Base-by-base conservation (phyloP, 441 rosid genomes). In the Theobroma grandiflorum region DNA sequence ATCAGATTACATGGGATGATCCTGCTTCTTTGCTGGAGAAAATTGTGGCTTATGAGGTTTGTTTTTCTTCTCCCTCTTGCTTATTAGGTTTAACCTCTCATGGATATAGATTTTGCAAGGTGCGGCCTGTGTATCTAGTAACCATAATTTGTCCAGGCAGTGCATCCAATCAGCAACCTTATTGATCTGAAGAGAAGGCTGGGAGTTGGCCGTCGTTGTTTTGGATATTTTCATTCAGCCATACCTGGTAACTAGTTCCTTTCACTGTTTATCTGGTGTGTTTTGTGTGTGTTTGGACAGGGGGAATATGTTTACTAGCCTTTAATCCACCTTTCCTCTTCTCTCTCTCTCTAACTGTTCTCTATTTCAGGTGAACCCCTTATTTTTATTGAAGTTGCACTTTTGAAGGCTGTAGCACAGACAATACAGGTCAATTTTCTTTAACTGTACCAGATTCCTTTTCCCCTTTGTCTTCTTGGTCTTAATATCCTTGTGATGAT, bases 331-430 rank as follows among this genome's bases (percentile, higher is more conserved):
- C 35, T 72, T n/a, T 10, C 20, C 8, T 33, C 8, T 4, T 16
- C 22, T 45, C 72, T 55, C 65, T 38, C 40, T 8, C 37, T 31
- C 50, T 53, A 57, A 37, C 18, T 11, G 8, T n/a, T 47, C 8
- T 20, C 53, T 72, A 15, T 82, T 78, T 76, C 85, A 95, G 99
- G 98, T 62, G 98, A 97, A 35, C 99, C 99, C 20, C 99, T 97
- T 82, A 95, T 97, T 81, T 97, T 95, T 86, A 95, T 95, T 50
- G 99, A 97, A 90, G 99, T 97, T 89, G 98, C 97, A 37, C 96
- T 97, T 76, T 82, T 91, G 84, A 93, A 90, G 87, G 84, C 87
- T 53, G 87, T 90, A 85, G 97, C 96, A 71, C 87, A 88, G 85
- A 90, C 95, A 58, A 92, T 97, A 90, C 98, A 95, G 95, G 99